Percentiles rank a stretch among this genome's conserved stretches.
Evolutionary conservation across 805 yeast species (phyloP).

Genomic region (Komagataella phaffii): DNA sequence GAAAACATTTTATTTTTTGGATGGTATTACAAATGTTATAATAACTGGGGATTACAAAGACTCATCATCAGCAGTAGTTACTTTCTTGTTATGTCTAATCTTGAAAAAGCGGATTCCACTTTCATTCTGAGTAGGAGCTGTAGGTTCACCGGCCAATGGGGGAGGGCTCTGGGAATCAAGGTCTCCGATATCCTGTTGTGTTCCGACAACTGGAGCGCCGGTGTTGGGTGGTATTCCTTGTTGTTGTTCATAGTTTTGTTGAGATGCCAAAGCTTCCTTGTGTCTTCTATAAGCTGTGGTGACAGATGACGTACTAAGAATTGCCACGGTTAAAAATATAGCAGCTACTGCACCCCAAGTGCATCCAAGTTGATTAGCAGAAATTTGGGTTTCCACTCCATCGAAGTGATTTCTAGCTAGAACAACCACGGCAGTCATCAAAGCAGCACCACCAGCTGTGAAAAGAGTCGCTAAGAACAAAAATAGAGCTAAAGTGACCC

Average conservation of each 20-base stretch:
- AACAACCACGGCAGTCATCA: conserved; percentile 69
- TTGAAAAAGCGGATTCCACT: conserved; percentile 69
- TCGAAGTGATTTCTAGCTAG: conserved; percentile 61
- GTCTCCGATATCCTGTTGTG: neutral
- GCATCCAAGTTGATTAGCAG: conserved; percentile 42
- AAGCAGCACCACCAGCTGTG: conserved; percentile 47
- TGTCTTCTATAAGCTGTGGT: conserved; percentile 38
- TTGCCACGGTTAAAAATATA: conserved; percentile 23
- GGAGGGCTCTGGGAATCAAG: conserved; percentile 13
- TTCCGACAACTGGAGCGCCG: conserved; percentile 5
- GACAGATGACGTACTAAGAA: conserved; percentile 36
- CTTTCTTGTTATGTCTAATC: conserved; percentile 42
- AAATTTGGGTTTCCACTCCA: conserved; percentile 26
- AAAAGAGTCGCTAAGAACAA: conserved; percentile 37
- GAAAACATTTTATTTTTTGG: neutral
- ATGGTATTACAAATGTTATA: neutral
- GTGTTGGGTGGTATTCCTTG: conserved; percentile 3
- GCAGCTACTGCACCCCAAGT: conserved; percentile 59
- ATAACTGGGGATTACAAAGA: conserved; percentile 7
- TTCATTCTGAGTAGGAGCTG: conserved; percentile 20
- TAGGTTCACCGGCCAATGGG: conserved; percentile 15
- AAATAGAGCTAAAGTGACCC: conserved; percentile 39
- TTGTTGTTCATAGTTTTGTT: conserved; percentile 9
- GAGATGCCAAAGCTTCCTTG: conserved; percentile 22
- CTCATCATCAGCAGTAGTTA: conserved; percentile 21